Base-by-base conservation (phyloP, 179 eudicot genomes). In the Spergularia azorica region DNA sequence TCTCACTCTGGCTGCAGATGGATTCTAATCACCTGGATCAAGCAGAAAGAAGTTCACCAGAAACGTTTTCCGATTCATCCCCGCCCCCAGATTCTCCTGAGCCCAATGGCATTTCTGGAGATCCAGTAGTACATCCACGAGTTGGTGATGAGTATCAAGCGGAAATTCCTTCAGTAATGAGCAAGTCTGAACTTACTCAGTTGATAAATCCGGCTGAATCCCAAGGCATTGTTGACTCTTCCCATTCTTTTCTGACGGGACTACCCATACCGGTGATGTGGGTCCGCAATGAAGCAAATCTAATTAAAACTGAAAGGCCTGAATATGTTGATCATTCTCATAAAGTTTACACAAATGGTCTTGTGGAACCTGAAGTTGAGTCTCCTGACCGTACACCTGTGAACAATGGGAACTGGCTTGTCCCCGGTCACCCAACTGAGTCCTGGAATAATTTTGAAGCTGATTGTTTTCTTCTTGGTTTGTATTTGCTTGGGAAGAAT, bases 71-170 rank as follows among this genome's bases (percentile, higher is more conserved):
- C 16, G 88, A 87, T 39, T 85, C 84, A 14, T 81, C 76, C 48
- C 73, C 59, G 48, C 77, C 86, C 63, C 77, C 83, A 11, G 81
- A 86, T 51, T 79, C 85, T 64, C 70, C 85, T 54, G 80, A 86
- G 57, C 52, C 72, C 43, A 73, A 75, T 76, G 86, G 76, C 71
- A 73, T 80, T 62, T 84, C 82, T 79, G 96, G 90, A 79, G 95
- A 84, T 13, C 86, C 89, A 26, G 78, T 82, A 73, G 73, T 86
- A 21, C 79, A 77, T 76, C 91, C 91, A 75, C 91, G 93, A 72
- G 88, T 89, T 79, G 96, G 94, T 63, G 86, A 83, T 65, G 84
- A 92, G 51, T 88, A 84, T 75, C 97, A 92, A 78, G 91, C 81
- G 66, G 84, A 89, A 86, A 88, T 87, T 76, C 97, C 98, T 66